Conservation (phyloP, 257 asterid species). For the Capsicum pubescens region DNA sequence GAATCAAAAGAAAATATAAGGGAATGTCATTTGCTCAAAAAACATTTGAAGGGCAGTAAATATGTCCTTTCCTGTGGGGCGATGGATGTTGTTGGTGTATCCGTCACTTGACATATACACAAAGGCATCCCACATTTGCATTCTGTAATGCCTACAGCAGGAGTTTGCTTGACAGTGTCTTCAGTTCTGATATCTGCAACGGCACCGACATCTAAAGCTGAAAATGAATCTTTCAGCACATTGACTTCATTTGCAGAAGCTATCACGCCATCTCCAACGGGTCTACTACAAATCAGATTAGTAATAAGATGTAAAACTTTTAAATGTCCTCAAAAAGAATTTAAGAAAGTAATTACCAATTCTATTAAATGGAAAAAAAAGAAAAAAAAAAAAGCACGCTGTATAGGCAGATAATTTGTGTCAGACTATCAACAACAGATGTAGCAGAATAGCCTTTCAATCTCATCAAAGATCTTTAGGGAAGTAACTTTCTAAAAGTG, state of each 20-base stretch:
- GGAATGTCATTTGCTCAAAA: conserved; percentile 31
- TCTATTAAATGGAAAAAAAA: background rate
- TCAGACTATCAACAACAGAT: conserved; percentile 23
- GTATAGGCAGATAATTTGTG: conserved; percentile 21
- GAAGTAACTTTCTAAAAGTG: background rate
- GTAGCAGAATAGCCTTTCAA: conserved; percentile 2
- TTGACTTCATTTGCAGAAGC: conserved; percentile 61
- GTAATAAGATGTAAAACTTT: conserved; percentile 20
- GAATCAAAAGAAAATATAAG: conserved; percentile 38
- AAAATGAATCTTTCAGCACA: conserved; percentile 62
- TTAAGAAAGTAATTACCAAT: conserved; percentile 4
- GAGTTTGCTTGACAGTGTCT: conserved; percentile 46
- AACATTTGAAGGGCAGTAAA: conserved; percentile 27
- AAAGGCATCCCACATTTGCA: conserved; percentile 99
- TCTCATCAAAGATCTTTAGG: conserved; percentile 4
- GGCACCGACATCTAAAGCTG: conserved; percentile 66
- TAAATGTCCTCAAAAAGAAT: background rate
- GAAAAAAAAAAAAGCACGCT: background rate
- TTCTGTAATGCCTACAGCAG: conserved; percentile 51
- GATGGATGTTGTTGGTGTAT: conserved; percentile 54
- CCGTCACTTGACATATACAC: conserved; percentile 95
- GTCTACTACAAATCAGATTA: conserved; percentile 41
- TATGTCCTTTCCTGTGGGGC: conserved; percentile 55
- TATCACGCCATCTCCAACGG: conserved; percentile 53
- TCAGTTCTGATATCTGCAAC: conserved; percentile 53